A percentile compares a stretch with the other conserved stretches of the same genome.
These are phyloP conservation scores for Stephania yunnanensis DNA, from an alignment of 164 flowering plant species.

Conservation along the genomic window DNA sequence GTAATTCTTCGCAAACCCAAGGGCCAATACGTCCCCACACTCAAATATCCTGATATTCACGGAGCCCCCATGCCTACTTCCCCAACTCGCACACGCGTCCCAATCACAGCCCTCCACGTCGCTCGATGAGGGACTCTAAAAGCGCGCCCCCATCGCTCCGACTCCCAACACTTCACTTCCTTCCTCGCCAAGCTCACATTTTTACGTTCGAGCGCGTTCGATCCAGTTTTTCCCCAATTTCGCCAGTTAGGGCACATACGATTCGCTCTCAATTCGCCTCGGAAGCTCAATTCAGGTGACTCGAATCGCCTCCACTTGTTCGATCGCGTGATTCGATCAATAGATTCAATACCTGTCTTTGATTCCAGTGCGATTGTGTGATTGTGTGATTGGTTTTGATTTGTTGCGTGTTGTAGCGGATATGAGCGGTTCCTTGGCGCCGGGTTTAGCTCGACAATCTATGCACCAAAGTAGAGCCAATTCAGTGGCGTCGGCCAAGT, in stretches of 20 bases:
- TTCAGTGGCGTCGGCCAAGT: constrained; percentile 30
- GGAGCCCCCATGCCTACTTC: constrained; percentile 2
- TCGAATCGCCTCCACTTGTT: background rate
- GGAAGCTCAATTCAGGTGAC: background rate
- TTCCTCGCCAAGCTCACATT: background rate
- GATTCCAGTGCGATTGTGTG: background rate
- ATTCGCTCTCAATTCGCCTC: background rate
- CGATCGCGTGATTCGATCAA: background rate
- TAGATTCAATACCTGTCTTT: background rate
- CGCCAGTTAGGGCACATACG: background rate
- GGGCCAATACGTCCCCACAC: background rate
- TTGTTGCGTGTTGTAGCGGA: constrained; percentile 11
- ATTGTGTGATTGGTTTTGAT: background rate
- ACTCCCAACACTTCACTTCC: background rate
- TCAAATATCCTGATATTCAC: constrained; percentile 8
- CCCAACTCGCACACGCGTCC: constrained; percentile 4
- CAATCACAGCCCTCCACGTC: background rate
- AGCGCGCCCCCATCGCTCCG: background rate
- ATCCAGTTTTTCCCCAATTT: background rate
- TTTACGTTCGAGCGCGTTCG: background rate
- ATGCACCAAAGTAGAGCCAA: constrained; percentile 33
- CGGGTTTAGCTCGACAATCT: constrained; percentile 41
- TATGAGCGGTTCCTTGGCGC: constrained; percentile 66
- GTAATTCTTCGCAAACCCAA: background rate
- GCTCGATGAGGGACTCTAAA: constrained; percentile 4